phyloP scores from a whole-genome alignment of 371 early-diverging fungal species.

The Dichotomocladium elegans region DNA sequence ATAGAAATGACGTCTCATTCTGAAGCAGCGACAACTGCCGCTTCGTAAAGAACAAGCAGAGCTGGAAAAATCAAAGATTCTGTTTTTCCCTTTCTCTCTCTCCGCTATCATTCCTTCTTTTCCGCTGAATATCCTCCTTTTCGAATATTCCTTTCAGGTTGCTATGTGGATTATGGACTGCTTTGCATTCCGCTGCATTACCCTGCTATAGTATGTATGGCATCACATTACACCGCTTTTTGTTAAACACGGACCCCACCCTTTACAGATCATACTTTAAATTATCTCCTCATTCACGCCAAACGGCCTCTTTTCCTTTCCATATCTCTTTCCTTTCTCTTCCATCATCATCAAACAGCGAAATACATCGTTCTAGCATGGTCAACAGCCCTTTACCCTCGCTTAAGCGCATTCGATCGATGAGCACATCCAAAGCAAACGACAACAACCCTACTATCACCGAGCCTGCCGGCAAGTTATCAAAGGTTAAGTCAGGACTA shows the following conservation, averaged over 20 bases:
- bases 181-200: neutral
- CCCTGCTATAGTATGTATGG: neutral
- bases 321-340: neutral
- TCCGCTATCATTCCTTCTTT: neutral
- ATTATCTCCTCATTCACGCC: neutral
- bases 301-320: neutral
- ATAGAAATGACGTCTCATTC: too few relatives aligned
- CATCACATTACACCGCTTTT: neutral
- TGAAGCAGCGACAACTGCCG: too few relatives aligned
- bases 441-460: neutral
- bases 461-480: constrained; percentile 17
- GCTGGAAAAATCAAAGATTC: too few relatives aligned
- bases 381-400: too few relatives aligned
- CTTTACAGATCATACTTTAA: neutral
- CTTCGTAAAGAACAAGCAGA: too few relatives aligned
- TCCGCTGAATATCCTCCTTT: too few relatives aligned
- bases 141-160: too few relatives aligned
- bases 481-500: constrained; percentile 19
- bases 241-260: neutral
- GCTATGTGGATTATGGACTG: neutral
- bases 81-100: neutral
- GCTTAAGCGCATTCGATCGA: constrained; percentile 21
- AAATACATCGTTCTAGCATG: neutral
- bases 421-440: constrained; percentile 13
- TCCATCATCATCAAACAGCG: neutral